Conservation (phyloP, 371 early-diverging fungal genomes). For the Spraguea lophii region DNA sequence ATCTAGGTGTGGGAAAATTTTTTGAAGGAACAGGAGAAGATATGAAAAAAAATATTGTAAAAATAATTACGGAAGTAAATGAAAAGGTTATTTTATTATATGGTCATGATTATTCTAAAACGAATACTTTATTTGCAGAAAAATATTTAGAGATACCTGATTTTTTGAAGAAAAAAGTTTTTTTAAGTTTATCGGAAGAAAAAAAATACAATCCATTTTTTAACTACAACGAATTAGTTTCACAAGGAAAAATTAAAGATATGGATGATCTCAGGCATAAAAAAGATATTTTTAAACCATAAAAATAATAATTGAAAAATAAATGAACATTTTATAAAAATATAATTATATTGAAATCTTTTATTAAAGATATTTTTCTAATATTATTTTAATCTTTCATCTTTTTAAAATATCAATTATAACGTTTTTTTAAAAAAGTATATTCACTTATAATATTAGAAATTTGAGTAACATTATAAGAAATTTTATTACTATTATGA, state of each 20-base stretch:
- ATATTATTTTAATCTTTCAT: no score
- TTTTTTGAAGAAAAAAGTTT: constrained; percentile 6
- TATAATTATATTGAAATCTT: constrained; percentile 1
- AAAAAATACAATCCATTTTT: constrained; percentile 30
- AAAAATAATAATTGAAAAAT: not conserved
- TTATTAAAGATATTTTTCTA: constrained; percentile 9
- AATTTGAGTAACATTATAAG: no score
- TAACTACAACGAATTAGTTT: constrained; percentile 1
- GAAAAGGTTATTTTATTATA: constrained; percentile 27
- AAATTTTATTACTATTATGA: no score
- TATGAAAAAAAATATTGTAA: constrained; percentile 23
- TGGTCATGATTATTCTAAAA: constrained; percentile 43
- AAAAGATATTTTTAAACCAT: no score
- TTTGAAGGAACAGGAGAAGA: constrained; percentile 39
- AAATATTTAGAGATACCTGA: not conserved
- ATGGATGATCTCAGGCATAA: no score
- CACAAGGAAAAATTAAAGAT: no score
- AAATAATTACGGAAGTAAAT: constrained; percentile 7
- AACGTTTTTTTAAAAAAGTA: no score
- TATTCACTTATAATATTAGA: no score
- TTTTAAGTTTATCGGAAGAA: constrained; percentile 28
- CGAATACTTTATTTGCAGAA: constrained; percentile 26
- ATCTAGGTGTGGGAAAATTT: constrained; percentile 42
- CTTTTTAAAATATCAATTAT: no score
- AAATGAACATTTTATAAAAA: not conserved